These are phyloP conservation scores for Sonneratia alba DNA, from an alignment of 345 rosid species.

Conservation along the genomic window DNA sequence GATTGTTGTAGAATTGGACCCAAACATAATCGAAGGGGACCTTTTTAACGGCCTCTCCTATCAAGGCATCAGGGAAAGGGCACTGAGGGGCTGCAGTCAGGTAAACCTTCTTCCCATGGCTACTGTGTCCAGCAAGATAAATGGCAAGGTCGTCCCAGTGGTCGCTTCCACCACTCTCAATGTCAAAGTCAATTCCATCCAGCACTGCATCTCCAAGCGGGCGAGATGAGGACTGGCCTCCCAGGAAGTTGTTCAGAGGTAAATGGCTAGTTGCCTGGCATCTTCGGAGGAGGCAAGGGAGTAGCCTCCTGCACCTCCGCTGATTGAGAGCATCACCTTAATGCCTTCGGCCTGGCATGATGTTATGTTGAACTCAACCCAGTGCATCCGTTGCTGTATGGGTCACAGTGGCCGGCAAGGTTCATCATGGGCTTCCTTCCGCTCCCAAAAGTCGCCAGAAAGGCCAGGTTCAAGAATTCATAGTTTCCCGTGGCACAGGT, in stretches of 20 bases:
- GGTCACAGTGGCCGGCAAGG: conserved; percentile 62
- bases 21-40: conserved; percentile 47
- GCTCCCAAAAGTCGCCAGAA: conserved; percentile 40
- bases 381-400: conserved; percentile 29
- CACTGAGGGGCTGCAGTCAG: conserved; percentile 62
- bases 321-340: conserved; percentile 53
- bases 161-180: conserved; percentile 30
- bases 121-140: conserved; percentile 20
- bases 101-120: conserved; percentile 34
- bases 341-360: conserved; percentile 38
- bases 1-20: conserved; percentile 59
- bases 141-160: conserved; percentile 42
- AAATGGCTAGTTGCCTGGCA: conserved; percentile 25
- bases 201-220: conserved; percentile 44
- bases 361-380: conserved; percentile 24
- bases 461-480: conserved; percentile 40
- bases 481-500: conserved; percentile 43
- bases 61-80: conserved; percentile 42
- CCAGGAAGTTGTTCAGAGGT: conserved; percentile 20
- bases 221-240: conserved; percentile 17
- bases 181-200: conserved; percentile 52
- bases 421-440: conserved; percentile 38
- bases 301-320: conserved; percentile 43
- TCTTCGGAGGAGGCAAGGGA: conserved; percentile 34
- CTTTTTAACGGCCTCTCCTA: conserved; percentile 39